These are phyloP conservation scores for Xylaria hypoxylon DNA, from an alignment of 2,329 filamentous ascomycete species.

Conservation along the genomic window DNA sequence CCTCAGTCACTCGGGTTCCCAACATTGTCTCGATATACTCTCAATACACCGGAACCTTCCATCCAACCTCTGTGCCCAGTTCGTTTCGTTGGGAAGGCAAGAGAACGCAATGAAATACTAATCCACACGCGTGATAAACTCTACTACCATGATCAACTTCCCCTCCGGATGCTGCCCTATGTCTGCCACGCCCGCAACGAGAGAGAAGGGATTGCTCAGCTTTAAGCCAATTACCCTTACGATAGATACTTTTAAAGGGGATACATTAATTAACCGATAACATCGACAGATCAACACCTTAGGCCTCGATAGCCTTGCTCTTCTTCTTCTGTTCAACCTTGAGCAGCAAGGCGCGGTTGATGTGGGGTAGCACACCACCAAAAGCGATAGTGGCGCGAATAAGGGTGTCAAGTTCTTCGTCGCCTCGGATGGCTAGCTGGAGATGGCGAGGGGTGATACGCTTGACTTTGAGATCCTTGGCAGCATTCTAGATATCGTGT, in stretches of 20 bases:
- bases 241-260: conserved; percentile 14
- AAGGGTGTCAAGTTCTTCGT: conserved; percentile 97
- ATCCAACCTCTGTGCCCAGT: background rate
- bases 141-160: conserved; percentile 15
- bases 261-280: conserved; percentile 33
- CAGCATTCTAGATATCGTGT: conserved; percentile 76
- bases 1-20: conserved; percentile 18
- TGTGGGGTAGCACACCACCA: conserved; percentile 97
- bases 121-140: conserved; percentile 29
- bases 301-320: conserved; percentile 65
- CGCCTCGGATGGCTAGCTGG: conserved; percentile 96
- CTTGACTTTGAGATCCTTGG: conserved; percentile 99
- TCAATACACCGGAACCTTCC: conserved; percentile 9
- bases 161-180: conserved; percentile 7
- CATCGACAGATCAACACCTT: conserved; percentile 39
- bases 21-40: conserved; percentile 1
- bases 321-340: conserved; percentile 99
- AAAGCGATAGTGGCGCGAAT: conserved; percentile 98
- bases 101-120: conserved; percentile 30
- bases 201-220: conserved; percentile 17
- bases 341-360: conserved; percentile 94
- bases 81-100: conserved; percentile 11
- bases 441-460: conserved; percentile 98
- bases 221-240: conserved; percentile 27
- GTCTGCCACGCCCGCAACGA: conserved; percentile 24